Base-by-base conservation (phyloP, 2,329 filamentous ascomycete species). In the Dothideomycetes sp. region DNA sequence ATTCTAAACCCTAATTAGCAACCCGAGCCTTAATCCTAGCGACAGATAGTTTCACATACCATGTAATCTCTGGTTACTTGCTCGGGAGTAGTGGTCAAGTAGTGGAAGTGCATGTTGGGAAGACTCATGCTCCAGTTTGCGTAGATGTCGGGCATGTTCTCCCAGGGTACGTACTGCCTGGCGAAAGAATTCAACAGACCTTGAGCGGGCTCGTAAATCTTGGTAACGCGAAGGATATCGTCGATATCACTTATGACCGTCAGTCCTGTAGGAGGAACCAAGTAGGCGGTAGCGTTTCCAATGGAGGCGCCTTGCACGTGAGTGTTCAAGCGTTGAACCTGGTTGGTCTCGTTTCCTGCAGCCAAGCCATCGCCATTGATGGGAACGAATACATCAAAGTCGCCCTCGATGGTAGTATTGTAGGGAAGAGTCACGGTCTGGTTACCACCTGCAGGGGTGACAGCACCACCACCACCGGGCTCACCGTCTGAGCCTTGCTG, bases 111-210 rank as follows among this genome's bases (percentile, higher is more conserved):
- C 47, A 79, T 68, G 52, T 84, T 71, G 0, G 75, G 71, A 11
- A 84, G 66, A 16, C 69, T 74, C n/a, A 63, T 62, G 1, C 73
- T 78, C 82, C 82, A 87, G 53, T 85, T 84, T 49, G 78, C 74
- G 57, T 85, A 88, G 49, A 87, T 79, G 2, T 78, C 69, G 0
- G 82, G 82, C 84, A 88, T 88, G 60, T 87, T 81, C 68, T 80
- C 68, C 83, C 83, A 88, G 0, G 74, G 69, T 0, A 68, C 71
- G 56, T 84, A 88, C 0, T 79, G 68, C 4, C 75, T 71, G 0
- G 82, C 82, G 53, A 88, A 87, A 0, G 81, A 79, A 62, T 88
- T 88, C 9, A 87, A 65, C 0, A 88, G 65, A 4, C 83, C 84
- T 54, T 87, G 73, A 48, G 78, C 75, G 0, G 83, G 83, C 33